Conservation (phyloP, 306 rosid genomes). For the Vachellia pachyceras region DNA sequence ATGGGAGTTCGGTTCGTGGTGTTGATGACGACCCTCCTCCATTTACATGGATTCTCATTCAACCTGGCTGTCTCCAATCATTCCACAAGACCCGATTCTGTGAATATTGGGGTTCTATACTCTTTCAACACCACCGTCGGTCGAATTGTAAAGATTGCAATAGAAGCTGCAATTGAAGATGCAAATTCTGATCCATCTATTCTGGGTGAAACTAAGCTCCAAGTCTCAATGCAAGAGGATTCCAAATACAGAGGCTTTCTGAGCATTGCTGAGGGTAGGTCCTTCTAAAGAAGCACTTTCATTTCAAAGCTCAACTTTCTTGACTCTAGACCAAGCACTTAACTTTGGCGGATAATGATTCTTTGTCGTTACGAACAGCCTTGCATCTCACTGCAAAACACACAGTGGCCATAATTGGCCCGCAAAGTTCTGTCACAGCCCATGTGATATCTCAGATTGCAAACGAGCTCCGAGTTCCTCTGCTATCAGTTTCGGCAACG, state of each 20-base stretch:
- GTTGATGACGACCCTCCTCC: constrained; percentile 34
- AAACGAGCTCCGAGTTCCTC: constrained; percentile 87
- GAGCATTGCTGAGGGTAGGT: constrained; percentile 86
- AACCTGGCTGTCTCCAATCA: constrained; percentile 47
- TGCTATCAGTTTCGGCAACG: constrained; percentile 75
- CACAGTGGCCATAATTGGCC: constrained; percentile 92
- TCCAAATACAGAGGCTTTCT: constrained; percentile 79
- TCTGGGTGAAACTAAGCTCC: constrained; percentile 66
- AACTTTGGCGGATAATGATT: constrained; percentile 19
- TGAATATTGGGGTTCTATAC: constrained; percentile 76
- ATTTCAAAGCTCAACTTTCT: neutral
- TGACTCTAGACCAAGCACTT: neutral
- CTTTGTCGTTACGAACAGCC: constrained; percentile 54
- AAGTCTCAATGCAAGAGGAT: constrained; percentile 64
- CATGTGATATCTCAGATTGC: constrained; percentile 91
- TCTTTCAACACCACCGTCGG: constrained; percentile 63
- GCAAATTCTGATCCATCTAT: constrained; percentile 81
- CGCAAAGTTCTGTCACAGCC: constrained; percentile 84
- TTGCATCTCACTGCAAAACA: constrained; percentile 75
- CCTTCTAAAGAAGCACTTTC: neutral
- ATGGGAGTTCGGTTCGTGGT: constrained; percentile 52
- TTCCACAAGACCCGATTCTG: constrained; percentile 61
- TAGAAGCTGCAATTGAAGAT: constrained; percentile 74
- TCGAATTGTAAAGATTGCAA: constrained; percentile 62
- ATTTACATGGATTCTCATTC: constrained; percentile 52